Base-by-base conservation (phyloP, 139 green algal genomes). In the Pycnococcus provasolii region DNA sequence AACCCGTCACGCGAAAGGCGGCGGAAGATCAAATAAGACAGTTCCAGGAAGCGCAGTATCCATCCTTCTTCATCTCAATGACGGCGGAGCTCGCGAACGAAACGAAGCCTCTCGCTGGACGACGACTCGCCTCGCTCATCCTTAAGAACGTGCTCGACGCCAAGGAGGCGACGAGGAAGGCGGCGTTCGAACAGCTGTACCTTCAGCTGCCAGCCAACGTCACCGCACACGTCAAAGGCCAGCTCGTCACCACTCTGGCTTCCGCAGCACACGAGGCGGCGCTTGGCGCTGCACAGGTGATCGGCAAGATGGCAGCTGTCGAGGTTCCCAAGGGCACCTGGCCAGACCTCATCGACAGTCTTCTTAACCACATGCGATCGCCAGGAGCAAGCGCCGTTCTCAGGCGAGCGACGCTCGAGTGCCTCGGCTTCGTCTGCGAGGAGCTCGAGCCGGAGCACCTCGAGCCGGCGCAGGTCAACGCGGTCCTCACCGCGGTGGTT, bases 81-180 rank as follows among this genome's bases (percentile, higher is more conserved):
- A 74, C 85, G 4, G 67, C 76, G 0, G 89, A 97, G 77, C 68
- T 98, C 11, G 78, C 80, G 4, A 90, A 86, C 45, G 68, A 82
- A 7, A 48, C 70, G 11, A 93, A 94, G 58, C 82, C 86, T 0
- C 64, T 76, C 4, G 83, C 91, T 42, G 71, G 78, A 1, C 71
- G 92, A 46, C 80, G 84, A 41, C 80, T 96, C 7, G 93, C 93
- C 13, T 91, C 88, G 3, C 64, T 99, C 2, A 76, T 96, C n/a
- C 79, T 99, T 1, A 99, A 99, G 70, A 99, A 98, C 79, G 60
- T 74, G 13, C 72, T 99, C 6, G 86, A 96, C 70, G 85, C 90
- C 39, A 92, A 90, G 68, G 89, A 95, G 44, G 72, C 76, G 1
- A 52, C 52, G 0, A 73, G 75, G 41, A 90, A 94, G 76, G 69